These are phyloP conservation scores for Colletotrichum eremochloae DNA, from an alignment of 2,329 filamentous ascomycete genomes.

Conservation along the genomic window DNA sequence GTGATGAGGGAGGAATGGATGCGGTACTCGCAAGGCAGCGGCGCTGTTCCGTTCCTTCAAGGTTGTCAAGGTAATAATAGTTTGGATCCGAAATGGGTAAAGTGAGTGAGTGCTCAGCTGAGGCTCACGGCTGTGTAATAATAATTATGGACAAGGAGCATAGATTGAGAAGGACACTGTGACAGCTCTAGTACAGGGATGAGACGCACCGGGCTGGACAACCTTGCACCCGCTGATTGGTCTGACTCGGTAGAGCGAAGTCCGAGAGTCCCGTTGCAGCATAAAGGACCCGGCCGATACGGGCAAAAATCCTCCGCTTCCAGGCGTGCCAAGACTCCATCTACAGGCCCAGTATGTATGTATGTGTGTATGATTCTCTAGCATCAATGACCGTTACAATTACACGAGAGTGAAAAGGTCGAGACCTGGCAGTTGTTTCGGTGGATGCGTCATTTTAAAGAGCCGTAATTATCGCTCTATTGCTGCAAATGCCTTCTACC, in stretches of 20 bases:
- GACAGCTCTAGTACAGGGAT: conserved; percentile 36
- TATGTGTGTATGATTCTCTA: no score
- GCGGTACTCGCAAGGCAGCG: conserved; percentile 19
- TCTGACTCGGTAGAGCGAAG: neutral
- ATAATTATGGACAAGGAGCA: conserved; percentile 17
- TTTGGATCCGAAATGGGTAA: conserved; percentile 29
- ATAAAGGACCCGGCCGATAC: conserved; percentile 17
- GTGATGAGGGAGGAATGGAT: conserved; percentile 10
- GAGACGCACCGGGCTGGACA: conserved; percentile 9
- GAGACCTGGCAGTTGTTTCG: neutral
- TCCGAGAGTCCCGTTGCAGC: conserved; percentile 19
- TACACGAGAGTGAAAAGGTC: neutral
- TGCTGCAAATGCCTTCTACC: conserved; percentile 1
- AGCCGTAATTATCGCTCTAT: neutral
- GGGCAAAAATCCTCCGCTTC: conserved; percentile 8
- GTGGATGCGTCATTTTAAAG: neutral
- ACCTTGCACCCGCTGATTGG: conserved; percentile 31
- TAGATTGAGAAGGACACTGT: conserved; percentile 34
- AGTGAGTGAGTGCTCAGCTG: conserved; percentile 13
- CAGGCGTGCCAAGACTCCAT: neutral
- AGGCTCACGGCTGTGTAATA: conserved; percentile 22
- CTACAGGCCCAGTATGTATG: neutral
- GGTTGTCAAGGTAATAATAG: conserved; percentile 9
- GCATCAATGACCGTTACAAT: neutral
- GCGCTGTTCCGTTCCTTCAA: conserved; percentile 19